A percentile compares a stretch with the other conserved stretches of the same genome.
Conservation (phyloP, 192 early-diverging fungal genomes). For the Backusella parvicylindrica region DNA sequence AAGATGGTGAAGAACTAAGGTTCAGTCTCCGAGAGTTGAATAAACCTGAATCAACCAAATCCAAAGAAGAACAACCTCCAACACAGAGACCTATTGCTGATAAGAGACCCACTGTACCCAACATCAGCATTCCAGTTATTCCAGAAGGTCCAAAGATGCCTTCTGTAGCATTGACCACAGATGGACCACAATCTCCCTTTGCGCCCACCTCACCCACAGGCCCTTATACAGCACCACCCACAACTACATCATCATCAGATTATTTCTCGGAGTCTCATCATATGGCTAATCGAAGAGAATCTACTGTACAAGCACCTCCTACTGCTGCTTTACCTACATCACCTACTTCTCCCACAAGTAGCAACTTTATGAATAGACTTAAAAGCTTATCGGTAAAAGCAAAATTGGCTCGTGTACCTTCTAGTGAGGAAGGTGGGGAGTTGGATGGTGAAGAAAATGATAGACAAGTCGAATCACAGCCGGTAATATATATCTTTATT, state of each 20-base stretch:
- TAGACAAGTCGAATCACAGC: background rate
- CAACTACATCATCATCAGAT: conserved; percentile 11
- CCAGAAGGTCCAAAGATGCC: conserved; percentile 18
- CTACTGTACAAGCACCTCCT: conserved; percentile 33
- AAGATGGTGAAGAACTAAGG: background rate
- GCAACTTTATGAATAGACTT: conserved; percentile 45
- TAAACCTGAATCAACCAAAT: background rate
- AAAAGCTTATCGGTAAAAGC: conserved; percentile 42
- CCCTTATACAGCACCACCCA: conserved; percentile 35
- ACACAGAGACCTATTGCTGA: background rate
- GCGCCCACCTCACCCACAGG: conserved; percentile 21
- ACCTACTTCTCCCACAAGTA: conserved; percentile 21
- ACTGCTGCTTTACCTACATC: conserved; percentile 30
- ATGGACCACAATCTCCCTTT: conserved; percentile 1
- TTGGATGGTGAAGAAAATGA: background rate
- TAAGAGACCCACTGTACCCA: background rate
- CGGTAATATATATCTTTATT: too few species aligned
- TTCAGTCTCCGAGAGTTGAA: background rate
- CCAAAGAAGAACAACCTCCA: background rate
- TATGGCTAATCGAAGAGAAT: conserved; percentile 7
- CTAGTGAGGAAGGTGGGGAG: conserved; percentile 28
- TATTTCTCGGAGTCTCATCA: conserved; percentile 37
- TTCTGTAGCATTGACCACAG: conserved; percentile 19
- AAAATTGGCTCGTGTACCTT: conserved; percentile 42
- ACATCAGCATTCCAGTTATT: background rate